Percentiles rank a stretch among this genome's conserved stretches.
Evolutionary conservation across 768 basidiomycete genomes (phyloP).

Genomic region (Termitomyces sp.): DNA sequence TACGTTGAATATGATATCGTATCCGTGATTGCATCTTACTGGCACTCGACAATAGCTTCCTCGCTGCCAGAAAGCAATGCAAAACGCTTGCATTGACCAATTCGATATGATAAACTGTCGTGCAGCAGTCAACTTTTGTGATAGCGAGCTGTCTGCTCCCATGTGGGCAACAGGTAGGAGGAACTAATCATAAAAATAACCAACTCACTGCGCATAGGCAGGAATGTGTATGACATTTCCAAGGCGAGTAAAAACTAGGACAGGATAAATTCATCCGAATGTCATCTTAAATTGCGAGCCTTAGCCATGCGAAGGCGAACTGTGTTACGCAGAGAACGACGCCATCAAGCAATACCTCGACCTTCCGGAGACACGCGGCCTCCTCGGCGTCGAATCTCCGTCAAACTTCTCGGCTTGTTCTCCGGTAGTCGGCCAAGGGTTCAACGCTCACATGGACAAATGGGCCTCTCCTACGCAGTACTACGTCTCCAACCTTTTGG

Average conservation of each 20-base stretch:
- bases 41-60: slow-evolving; percentile 42
- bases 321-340: slow-evolving; percentile 18
- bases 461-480: slow-evolving; percentile 44
- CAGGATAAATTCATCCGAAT: not conserved
- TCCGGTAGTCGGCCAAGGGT: slow-evolving; percentile 39
- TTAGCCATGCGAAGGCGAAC: slow-evolving; percentile 18
- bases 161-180: slow-evolving; percentile 36
- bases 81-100: slow-evolving; percentile 55
- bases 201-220: slow-evolving; percentile 10
- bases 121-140: slow-evolving; percentile 67
- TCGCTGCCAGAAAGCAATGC: slow-evolving; percentile 56
- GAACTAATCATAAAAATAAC: slow-evolving; percentile 5
- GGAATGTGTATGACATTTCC: slow-evolving; percentile 21
- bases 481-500: slow-evolving; percentile 63
- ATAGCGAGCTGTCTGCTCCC: slow-evolving; percentile 39
- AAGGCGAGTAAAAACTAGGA: slow-evolving; percentile 8
- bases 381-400: slow-evolving; percentile 20
- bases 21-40: slow-evolving; percentile 15
- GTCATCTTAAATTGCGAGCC: not conserved
- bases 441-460: slow-evolving; percentile 55
- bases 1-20: slow-evolving; percentile 15
- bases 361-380: slow-evolving; percentile 13
- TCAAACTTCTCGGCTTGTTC: slow-evolving; percentile 58
- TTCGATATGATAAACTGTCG: slow-evolving; percentile 65
- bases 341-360: slow-evolving; percentile 17